These are phyloP conservation scores for Rosa lucieae DNA, from an alignment of 306 rosid species.

Conservation along the genomic window DNA sequence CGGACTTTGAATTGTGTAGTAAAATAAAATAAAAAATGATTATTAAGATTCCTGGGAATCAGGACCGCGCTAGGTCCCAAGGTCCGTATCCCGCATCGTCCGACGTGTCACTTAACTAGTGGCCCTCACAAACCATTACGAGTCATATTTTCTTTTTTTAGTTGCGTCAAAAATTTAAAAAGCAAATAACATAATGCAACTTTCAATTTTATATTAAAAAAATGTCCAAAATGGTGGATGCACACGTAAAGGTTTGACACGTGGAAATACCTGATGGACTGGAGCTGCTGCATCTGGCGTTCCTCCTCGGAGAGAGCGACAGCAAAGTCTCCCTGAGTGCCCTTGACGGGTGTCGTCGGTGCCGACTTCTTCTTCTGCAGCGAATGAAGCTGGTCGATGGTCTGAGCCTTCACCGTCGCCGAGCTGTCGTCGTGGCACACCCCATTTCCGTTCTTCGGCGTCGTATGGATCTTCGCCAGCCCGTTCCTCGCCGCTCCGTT, in stretches of 20 bases:
- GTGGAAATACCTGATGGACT: constrained; percentile 66
- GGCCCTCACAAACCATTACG: neutral
- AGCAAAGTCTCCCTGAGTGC: constrained; percentile 33
- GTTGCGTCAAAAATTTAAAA: too few species aligned
- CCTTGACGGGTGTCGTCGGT: constrained; percentile 61
- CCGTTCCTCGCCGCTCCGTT: constrained; percentile 39
- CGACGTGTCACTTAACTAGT: neutral
- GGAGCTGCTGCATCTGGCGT: constrained; percentile 67
- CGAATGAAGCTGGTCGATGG: constrained; percentile 85
- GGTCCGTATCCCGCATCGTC: neutral
- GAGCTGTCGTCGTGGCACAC: constrained; percentile 77
- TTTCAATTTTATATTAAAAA: neutral
- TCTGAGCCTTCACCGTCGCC: constrained; percentile 72
- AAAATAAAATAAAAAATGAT: neutral
- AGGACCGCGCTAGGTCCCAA: neutral
- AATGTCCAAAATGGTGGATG: neutral
- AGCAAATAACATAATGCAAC: too few species aligned
- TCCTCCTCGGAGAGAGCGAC: constrained; percentile 48
- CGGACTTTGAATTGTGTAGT: neutral
- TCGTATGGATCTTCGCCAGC: constrained; percentile 45
- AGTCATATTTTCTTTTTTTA: too few species aligned
- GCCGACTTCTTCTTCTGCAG: constrained; percentile 77
- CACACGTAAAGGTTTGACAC: neutral
- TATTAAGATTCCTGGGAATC: neutral
- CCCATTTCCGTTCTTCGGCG: constrained; percentile 24